Percentiles rank a stretch among this genome's conserved stretches.
Evolutionary conservation across 2,329 filamentous ascomycete species (phyloP).

Genomic region (Aspergillus persii): DNA sequence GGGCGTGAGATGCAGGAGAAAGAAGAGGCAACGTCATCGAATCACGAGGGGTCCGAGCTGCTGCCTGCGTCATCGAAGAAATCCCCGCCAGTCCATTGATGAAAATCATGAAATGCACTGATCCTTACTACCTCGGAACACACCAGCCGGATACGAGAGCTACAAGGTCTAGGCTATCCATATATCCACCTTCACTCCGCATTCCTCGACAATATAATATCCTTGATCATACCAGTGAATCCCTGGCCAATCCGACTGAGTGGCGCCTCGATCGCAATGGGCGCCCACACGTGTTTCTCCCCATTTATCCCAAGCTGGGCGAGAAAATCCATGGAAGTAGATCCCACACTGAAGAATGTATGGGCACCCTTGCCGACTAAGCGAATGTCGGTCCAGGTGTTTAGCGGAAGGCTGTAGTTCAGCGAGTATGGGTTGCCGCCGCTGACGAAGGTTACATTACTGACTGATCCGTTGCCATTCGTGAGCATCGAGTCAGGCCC

Average conservation of each 20-base stretch:
- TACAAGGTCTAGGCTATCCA: not conserved
- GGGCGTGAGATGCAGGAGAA: not conserved
- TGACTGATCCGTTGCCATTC: conserved; percentile 31
- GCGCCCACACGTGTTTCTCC: not conserved
- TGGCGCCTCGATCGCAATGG: not conserved
- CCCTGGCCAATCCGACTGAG: not conserved
- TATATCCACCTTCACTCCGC: not conserved
- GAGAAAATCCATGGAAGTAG: not conserved
- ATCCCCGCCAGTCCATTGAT: too few species aligned
- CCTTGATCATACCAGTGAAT: not conserved
- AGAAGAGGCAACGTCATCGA: not conserved
- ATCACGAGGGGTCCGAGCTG: not conserved
- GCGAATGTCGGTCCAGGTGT: conserved; percentile 29
- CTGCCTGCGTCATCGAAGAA: not conserved
- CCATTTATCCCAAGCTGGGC: not conserved
- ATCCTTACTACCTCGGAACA: not conserved
- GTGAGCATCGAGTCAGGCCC: conserved; percentile 46
- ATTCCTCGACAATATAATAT: not conserved
- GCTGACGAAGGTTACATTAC: conserved; percentile 39
- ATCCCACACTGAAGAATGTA: not conserved
- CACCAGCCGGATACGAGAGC: not conserved
- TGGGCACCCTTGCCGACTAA: not conserved
- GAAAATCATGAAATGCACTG: not conserved
- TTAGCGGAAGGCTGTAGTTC: conserved; percentile 41
- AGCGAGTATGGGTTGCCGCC: conserved; percentile 40